A percentile compares a stretch with the other conserved stretches of the same genome.
phyloP scores from a whole-genome alignment of 2,329 filamentous ascomycete species.

The Tolypocladium tundrense region DNA sequence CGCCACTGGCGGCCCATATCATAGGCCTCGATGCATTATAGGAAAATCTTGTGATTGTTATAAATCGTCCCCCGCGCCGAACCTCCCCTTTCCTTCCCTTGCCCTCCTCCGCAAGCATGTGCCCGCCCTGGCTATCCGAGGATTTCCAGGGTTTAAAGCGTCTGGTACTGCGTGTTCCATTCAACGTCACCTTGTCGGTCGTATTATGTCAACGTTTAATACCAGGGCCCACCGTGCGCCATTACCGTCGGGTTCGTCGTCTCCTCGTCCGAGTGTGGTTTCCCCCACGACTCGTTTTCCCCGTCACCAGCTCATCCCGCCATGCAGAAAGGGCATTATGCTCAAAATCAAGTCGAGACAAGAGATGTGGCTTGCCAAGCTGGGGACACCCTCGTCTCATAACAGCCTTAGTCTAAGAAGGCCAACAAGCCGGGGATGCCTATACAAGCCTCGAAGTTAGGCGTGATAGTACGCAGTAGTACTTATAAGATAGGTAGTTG shows the following conservation, averaged over 20 bases:
- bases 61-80: background rate
- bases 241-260: background rate
- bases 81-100: background rate
- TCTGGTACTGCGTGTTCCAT: background rate
- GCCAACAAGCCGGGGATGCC: no score
- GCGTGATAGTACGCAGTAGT: no score
- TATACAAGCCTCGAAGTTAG: no score
- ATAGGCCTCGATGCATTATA: conserved; percentile 5
- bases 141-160: no score
- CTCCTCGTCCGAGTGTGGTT: background rate
- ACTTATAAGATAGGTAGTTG: no score
- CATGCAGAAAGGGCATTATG: background rate
- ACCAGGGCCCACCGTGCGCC: background rate
- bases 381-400: background rate
- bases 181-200: background rate
- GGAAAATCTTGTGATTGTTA: background rate
- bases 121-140: background rate
- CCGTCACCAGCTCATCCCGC: background rate
- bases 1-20: conserved; percentile 6
- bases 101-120: background rate
- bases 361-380: background rate
- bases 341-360: background rate
- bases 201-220: background rate
- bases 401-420: background rate
- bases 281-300: background rate